Conservation (phyloP, 2,329 filamentous ascomycete genomes). For the Penicillium sp. region DNA sequence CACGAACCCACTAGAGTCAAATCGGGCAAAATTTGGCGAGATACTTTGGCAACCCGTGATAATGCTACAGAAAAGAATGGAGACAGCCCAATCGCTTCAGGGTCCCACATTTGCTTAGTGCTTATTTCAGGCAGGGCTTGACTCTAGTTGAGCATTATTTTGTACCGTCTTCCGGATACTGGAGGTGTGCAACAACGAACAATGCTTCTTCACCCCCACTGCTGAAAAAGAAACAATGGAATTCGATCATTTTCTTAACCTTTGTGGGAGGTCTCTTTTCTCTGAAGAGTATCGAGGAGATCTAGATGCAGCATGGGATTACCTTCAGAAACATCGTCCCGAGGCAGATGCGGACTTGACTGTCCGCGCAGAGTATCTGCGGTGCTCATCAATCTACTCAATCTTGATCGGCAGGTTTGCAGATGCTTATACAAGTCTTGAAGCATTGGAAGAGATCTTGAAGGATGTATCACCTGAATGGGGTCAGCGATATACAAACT, state of each 20-base stretch:
- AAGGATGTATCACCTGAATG: slow-evolving; percentile 23
- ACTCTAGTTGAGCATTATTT: neutral
- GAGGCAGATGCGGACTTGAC: slow-evolving; percentile 5
- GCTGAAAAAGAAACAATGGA: slow-evolving; percentile 10
- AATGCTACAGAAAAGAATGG: neutral
- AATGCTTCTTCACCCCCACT: neutral
- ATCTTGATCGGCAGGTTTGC: slow-evolving; percentile 21
- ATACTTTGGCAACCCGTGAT: neutral
- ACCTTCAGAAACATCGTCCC: slow-evolving; percentile 14
- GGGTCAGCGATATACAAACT: slow-evolving; percentile 28
- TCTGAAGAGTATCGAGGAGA: slow-evolving; percentile 27
- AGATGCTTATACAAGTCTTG: slow-evolving; percentile 21
- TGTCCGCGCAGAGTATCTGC: slow-evolving; percentile 22
- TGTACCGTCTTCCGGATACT: neutral
- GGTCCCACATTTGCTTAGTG: neutral
- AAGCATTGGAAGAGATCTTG: slow-evolving; percentile 13
- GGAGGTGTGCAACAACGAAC: neutral
- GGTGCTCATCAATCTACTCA: slow-evolving; percentile 18
- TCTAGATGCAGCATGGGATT: slow-evolving; percentile 20
- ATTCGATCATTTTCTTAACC: slow-evolving; percentile 17
- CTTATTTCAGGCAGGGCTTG: neutral
- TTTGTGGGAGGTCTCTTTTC: slow-evolving; percentile 25
- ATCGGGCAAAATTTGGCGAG: slow-evolving; percentile 23
- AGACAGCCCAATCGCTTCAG: neutral
- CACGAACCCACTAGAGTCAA: neutral